These are phyloP conservation scores for Crithidia expoeki DNA, from an alignment of 208 protist species.

Conservation along the genomic window DNA sequence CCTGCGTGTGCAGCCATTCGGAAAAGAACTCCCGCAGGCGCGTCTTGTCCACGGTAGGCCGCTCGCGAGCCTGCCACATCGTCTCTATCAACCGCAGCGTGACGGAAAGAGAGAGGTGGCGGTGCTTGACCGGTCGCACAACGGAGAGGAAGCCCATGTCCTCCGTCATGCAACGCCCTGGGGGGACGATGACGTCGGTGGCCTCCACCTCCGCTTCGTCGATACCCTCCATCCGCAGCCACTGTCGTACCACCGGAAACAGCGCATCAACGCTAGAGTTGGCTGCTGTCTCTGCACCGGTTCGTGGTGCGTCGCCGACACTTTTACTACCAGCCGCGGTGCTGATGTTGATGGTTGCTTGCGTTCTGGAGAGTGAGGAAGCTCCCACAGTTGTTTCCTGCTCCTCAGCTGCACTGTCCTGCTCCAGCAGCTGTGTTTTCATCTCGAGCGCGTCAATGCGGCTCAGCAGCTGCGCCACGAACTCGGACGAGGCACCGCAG, in stretches of 20 bases:
- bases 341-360: no score
- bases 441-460: constrained; percentile 46
- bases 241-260: constrained; percentile 60
- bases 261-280: constrained; percentile 13
- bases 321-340: background rate
- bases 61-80: constrained; percentile 64
- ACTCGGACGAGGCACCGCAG: constrained; percentile 14
- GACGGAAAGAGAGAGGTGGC: constrained; percentile 50
- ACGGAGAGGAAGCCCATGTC: constrained; percentile 65
- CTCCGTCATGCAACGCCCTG: constrained; percentile 53
- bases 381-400: background rate
- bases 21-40: constrained; percentile 54
- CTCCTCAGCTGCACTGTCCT: background rate
- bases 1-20: constrained; percentile 67
- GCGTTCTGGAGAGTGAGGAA: background rate
- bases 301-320: background rate
- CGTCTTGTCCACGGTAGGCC: constrained; percentile 20
- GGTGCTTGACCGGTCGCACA: constrained; percentile 62
- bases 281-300: background rate
- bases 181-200: constrained; percentile 57
- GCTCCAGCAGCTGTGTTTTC: constrained; percentile 12
- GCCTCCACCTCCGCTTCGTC: constrained; percentile 64
- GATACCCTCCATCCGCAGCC: constrained; percentile 72
- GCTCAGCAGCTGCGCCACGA: constrained; percentile 37
- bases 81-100: constrained; percentile 49